A percentile compares a stretch with the other conserved stretches of the same genome.
These are phyloP conservation scores for Misopates orontium DNA, from an alignment of 257 asterid species.

Conservation along the genomic window DNA sequence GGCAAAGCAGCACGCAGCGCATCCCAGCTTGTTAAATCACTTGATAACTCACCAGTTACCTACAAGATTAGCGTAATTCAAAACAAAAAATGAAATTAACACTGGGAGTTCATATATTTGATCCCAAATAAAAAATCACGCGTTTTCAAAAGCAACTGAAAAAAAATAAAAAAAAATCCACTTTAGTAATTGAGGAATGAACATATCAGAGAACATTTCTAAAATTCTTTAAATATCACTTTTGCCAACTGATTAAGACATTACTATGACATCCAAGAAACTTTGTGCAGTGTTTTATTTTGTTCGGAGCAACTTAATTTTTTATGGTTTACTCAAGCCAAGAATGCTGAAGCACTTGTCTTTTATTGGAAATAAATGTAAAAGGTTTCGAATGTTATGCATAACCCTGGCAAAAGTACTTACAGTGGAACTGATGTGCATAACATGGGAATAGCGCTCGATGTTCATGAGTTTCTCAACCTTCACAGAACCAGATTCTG, in stretches of 20 bases:
- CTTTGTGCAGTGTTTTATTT: background rate
- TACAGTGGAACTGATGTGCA: slow-evolving; percentile 99
- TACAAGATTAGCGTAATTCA: slow-evolving; percentile 35
- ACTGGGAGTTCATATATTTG: slow-evolving; percentile 10
- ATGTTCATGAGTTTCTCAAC: slow-evolving; percentile 92
- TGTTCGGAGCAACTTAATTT: too few relatives aligned
- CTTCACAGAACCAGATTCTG: slow-evolving; percentile 88
- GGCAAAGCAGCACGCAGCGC: slow-evolving; percentile 96
- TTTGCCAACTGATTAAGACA: background rate
- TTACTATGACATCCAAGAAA: slow-evolving; percentile 5
- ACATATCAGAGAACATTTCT: slow-evolving; percentile 12
- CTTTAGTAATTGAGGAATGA: slow-evolving; percentile 4
- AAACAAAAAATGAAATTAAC: slow-evolving; percentile 1
- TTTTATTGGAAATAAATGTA: background rate
- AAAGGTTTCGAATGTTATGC: slow-evolving; percentile 13
- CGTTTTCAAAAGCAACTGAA: slow-evolving; percentile 9
- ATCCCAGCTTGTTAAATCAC: slow-evolving; percentile 89
- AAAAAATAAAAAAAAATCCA: background rate
- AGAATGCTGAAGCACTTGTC: slow-evolving; percentile 1
- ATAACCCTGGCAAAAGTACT: slow-evolving; percentile 32
- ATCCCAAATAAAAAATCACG: background rate
- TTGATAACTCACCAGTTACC: slow-evolving; percentile 85
- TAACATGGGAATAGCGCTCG: slow-evolving; percentile 99
- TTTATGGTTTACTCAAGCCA: slow-evolving; percentile 16
- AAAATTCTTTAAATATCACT: too few relatives aligned